Base-by-base conservation (phyloP, 108 stramenopile genomes). In the Cyclotella atomus region DNA sequence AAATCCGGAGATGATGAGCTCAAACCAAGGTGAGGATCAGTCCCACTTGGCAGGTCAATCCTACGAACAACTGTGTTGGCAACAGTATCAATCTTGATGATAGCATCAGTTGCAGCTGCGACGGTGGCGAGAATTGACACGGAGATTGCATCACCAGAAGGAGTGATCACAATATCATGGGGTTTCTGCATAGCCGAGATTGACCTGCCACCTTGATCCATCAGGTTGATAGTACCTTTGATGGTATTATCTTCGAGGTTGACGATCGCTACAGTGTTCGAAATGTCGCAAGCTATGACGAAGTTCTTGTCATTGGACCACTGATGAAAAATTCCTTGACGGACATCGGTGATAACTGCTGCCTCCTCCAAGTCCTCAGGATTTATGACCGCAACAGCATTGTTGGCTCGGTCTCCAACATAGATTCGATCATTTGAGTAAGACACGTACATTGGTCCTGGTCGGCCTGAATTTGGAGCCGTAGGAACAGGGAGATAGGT, bases 161-260 rank as follows among this genome's bases (percentile, higher is more conserved):
- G 47, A 49, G 47, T 49, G n/a, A 49, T 49, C n/a, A 49, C 47
- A 19, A 49, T 49, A 49, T 49, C 47, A 49, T 49, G 47, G n/a
- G 47, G 47, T 17, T 19, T 12, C 47, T 49, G 47, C n/a, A 10
- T n/a, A 17, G 47, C 47, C 9, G 9, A 17, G 4, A 49, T 49
- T 12, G 47, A 49, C n/a, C 9, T 12, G n/a, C 16, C 47, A 17
- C 47, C 47, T 49, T 49, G 47, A 17, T n/a, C n/a, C 47, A n/a
- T 49, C 4, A 49, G 47, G 47, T 49, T 17, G n/a, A 49, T 49
- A n/a, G 47, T 49, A n/a, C 4, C 47, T 19, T 49, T 49, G 47
- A 49, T n/a, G 4, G 9, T 4, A 49, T 49, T 49, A 17, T 10
- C n/a, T 4, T n/a, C n/a, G n/a, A 49, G 47, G 9, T 10, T 4